phyloP scores from a whole-genome alignment of 2,329 filamentous ascomycete genomes.

The Stagonosporopsis vannaccii region DNA sequence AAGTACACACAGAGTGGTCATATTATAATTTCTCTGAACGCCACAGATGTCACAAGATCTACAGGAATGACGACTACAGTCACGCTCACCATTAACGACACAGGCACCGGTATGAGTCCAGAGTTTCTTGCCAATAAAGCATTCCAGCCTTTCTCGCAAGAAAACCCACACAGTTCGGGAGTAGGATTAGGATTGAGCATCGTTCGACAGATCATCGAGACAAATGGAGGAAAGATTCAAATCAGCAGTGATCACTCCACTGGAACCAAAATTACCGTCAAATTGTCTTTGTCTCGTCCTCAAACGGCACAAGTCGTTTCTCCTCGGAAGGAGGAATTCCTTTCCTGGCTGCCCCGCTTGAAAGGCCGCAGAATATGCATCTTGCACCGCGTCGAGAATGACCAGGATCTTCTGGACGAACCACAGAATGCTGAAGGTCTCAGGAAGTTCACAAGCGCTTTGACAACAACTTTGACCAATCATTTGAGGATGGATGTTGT shows the following conservation, averaged over 20 bases:
- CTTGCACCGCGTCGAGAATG: conserved; percentile 19
- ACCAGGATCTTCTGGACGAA: not conserved
- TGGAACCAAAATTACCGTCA: conserved; percentile 31
- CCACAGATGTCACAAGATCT: conserved; percentile 3
- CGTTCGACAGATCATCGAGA: conserved; percentile 39
- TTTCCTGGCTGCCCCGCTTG: conserved; percentile 28
- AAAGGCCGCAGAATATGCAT: conserved; percentile 37
- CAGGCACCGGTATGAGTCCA: conserved; percentile 45
- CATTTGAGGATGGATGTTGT: conserved; percentile 39
- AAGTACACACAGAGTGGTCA: conserved; percentile 46
- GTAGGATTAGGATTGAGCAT: conserved; percentile 42
- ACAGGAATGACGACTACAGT: conserved; percentile 21
- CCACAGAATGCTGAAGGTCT: conserved; percentile 26
- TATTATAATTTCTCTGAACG: conserved; percentile 37
- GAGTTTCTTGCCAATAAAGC: conserved; percentile 41
- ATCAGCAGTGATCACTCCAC: conserved; percentile 30
- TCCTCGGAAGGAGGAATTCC: conserved; percentile 21
- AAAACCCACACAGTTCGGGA: conserved; percentile 35
- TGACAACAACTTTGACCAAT: conserved; percentile 30
- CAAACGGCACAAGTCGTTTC: not conserved
- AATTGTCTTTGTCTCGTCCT: conserved; percentile 23
- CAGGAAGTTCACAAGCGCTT: conserved; percentile 29
- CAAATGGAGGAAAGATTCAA: conserved; percentile 39
- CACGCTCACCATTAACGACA: conserved; percentile 48
- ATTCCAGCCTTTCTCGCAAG: conserved; percentile 48